A percentile compares a stretch with the other conserved stretches of the same genome.
Evolutionary conservation across 139 green algal genomes (phyloP).

Genomic region (Picochlorum costavermella): DNA sequence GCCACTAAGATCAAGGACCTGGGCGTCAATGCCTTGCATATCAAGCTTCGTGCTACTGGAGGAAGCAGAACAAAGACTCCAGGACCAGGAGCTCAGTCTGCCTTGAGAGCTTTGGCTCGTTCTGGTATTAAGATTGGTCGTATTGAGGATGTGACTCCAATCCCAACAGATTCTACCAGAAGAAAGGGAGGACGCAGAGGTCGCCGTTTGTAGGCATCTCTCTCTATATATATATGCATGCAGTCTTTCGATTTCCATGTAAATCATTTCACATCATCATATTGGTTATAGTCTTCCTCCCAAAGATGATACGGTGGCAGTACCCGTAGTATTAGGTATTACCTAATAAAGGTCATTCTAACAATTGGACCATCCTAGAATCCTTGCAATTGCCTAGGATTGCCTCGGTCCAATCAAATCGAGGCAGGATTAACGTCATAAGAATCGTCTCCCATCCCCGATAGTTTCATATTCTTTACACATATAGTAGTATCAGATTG

Average conservation of each 20-base stretch:
- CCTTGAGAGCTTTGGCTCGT: constrained; percentile 93
- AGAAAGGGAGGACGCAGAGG: constrained; percentile 95
- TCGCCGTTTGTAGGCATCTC: constrained; percentile 70
- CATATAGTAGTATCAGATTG: too few species aligned
- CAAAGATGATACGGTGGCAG: too few species aligned
- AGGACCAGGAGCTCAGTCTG: constrained; percentile 92
- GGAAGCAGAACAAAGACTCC: constrained; percentile 99
- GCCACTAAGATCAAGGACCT: constrained; percentile 96
- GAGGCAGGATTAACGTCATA: too few species aligned
- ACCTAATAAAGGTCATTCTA: too few species aligned
- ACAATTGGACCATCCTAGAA: too few species aligned
- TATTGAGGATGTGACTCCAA: constrained; percentile 99
- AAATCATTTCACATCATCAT: too few species aligned
- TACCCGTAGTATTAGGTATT: too few species aligned
- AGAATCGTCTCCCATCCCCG: too few species aligned
- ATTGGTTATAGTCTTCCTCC: too few species aligned
- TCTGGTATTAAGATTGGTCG: constrained; percentile 98
- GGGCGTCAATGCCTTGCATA: constrained; percentile 94
- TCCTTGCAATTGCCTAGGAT: too few species aligned
- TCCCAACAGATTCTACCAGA: constrained; percentile 93
- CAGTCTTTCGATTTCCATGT: background rate
- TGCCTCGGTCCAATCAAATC: too few species aligned
- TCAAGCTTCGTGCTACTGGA: constrained; percentile 97
- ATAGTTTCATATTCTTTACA: too few species aligned
- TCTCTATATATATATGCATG: background rate